Evolutionary conservation across 78 protist species (phyloP), one percentile per base, ranked within the genome.

Genomic region (Tieghemostelium lacteum): DNA sequence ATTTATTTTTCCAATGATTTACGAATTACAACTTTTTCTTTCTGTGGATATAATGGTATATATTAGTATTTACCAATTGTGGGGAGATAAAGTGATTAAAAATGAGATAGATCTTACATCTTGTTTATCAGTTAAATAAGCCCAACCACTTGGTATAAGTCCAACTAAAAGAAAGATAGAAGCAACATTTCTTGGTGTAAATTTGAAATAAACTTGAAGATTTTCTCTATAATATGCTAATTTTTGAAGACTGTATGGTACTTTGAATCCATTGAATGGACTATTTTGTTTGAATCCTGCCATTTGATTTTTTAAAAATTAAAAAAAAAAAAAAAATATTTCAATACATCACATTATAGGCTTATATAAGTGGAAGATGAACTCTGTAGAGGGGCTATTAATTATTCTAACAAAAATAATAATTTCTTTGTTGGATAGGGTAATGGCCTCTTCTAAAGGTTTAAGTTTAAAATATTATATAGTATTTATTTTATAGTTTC

Each of bases 181-280:
- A 24, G 28, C 45, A 28, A 66, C 67, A 20, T 10, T 70, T 50
- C 62, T 78, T 78, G 74, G 74, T 2, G 74, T 78, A 34, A 52
- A 78, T 33, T 78, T 78, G 58, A 64, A 78, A 36, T 37, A 78
- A 22, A 40, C 88, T 66, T 78, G 88, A 19, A 37, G 26, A n/a
- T 78, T 78, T 64, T 78, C 88, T 78, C 88, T 78, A 28, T 55
- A 78, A 39, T 78, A 78, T n/a, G 74, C 75, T 10, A 66, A 49
- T 45, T 78, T 78, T 78, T 78, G 88, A 24, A 78, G 31, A 2
- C 54, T 66, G 24, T 78, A 66, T 64, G 88, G 88, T 19, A 78
- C 73, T 2, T 66, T 34, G 28, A 50, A 37, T 40, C 88, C 88
- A 19, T 70, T 66, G 20, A 20, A 70, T 70, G 20, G 58, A 12